A percentile compares a stretch with the other conserved stretches of the same genome.
These are phyloP conservation scores for Ceratocystis diversiconidia DNA, from an alignment of 2,329 filamentous ascomycete genomes.

Conservation along the genomic window DNA sequence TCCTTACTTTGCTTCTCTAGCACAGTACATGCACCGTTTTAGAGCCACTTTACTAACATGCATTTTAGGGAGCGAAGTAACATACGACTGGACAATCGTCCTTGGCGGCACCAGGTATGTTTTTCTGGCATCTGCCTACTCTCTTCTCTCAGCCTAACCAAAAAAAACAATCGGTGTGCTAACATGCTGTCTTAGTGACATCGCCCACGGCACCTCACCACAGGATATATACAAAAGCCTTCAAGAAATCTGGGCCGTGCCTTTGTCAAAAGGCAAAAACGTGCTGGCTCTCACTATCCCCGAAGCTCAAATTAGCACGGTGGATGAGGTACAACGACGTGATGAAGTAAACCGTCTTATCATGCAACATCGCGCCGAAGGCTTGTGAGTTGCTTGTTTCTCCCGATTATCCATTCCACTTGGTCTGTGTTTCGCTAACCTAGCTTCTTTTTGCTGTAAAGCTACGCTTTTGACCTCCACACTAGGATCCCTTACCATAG, in stretches of 20 bases:
- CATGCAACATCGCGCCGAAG: conserved; percentile 31
- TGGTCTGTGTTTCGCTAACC: not conserved
- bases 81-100: conserved; percentile 47
- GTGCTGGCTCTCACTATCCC: conserved; percentile 51
- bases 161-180: not conserved
- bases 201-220: conserved; percentile 29
- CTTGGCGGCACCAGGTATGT: conserved; percentile 49
- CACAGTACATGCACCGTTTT: not conserved
- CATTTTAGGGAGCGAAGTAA: conserved; percentile 19
- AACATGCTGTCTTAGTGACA: conserved; percentile 30
- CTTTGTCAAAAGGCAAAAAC: conserved; percentile 35
- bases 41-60: not conserved
- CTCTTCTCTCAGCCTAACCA: not conserved
- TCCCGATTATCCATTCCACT: not conserved
- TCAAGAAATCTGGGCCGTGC: conserved; percentile 35
- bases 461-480: conserved; percentile 43
- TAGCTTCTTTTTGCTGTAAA: conserved; percentile 22
- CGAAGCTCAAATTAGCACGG: conserved; percentile 29
- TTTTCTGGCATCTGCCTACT: not conserved
- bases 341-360: conserved; percentile 40
- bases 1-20: not conserved
- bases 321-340: conserved; percentile 26
- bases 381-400: conserved; percentile 31
- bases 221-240: conserved; percentile 36
- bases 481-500: conserved; percentile 39